Evolutionary conservation across 495 filamentous ascomycete species (phyloP).

Genomic region (Jackrogersella multiformis): DNA sequence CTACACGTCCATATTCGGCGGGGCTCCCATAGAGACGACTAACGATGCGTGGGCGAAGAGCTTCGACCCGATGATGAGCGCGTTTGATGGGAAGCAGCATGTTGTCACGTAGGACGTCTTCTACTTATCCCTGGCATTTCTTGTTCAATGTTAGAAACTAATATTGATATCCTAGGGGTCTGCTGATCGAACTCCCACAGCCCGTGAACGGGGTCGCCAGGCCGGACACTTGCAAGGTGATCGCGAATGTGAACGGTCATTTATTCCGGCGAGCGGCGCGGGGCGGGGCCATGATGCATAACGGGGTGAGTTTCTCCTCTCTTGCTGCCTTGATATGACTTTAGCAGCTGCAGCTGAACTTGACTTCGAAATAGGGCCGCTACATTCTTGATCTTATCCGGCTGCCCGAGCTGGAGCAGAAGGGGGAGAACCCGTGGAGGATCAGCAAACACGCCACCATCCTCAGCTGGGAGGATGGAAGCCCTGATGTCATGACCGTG

Average conservation of each 20-base stretch:
- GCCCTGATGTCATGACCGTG: constrained; percentile 26
- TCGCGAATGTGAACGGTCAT: constrained; percentile 26
- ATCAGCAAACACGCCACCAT: constrained; percentile 33
- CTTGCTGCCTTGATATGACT: not conserved
- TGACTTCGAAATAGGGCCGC: constrained; percentile 8
- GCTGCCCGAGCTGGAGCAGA: constrained; percentile 35
- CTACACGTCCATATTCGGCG: constrained; percentile 47
- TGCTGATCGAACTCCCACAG: constrained; percentile 41
- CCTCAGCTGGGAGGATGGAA: constrained; percentile 27
- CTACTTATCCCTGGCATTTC: not conserved
- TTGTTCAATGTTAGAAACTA: not conserved
- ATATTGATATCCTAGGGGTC: constrained; percentile 16
- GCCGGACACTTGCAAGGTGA: constrained; percentile 33
- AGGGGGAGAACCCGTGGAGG: constrained; percentile 46
- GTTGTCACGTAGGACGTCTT: constrained; percentile 34
- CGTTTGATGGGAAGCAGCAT: constrained; percentile 42
- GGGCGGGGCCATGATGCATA: constrained; percentile 37
- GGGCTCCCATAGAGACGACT: constrained; percentile 31
- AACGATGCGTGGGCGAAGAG: constrained; percentile 35
- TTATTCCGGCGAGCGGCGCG: constrained; percentile 18
- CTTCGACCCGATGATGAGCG: constrained; percentile 23
- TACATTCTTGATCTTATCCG: constrained; percentile 35
- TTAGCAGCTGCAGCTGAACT: not conserved
- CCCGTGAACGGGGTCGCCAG: constrained; percentile 19
- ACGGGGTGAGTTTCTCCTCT: constrained; percentile 32